Conservation (phyloP, 805 yeast genomes). For the Dipodascopsis uninucleata region DNA sequence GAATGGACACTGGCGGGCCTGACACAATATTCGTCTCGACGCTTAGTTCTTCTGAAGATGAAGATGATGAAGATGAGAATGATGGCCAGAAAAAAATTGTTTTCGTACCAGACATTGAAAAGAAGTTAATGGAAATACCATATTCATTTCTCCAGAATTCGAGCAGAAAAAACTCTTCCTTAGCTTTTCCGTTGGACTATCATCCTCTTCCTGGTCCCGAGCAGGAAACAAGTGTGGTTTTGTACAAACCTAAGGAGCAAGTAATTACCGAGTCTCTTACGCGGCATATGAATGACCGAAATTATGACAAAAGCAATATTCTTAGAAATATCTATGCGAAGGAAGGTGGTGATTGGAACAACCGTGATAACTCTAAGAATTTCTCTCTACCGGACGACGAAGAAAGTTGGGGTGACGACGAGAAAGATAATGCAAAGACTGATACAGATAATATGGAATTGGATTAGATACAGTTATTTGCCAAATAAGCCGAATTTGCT, state of each 20-base stretch:
- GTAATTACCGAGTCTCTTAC: slow-evolving; percentile 26
- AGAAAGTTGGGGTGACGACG: slow-evolving; percentile 21
- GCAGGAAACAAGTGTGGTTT: slow-evolving; percentile 14
- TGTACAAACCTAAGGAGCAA: slow-evolving; percentile 22
- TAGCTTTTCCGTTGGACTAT: slow-evolving; percentile 6
- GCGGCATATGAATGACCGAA: slow-evolving; percentile 6
- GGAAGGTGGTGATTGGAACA: not conserved
- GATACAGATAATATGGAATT: not conserved
- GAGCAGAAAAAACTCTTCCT: slow-evolving; percentile 1
- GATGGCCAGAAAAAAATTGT: slow-evolving; percentile 3
- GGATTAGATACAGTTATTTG: too few species aligned
- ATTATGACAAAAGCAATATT: not conserved
- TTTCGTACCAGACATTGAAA: slow-evolving; percentile 21
- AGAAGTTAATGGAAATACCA: slow-evolving; percentile 18
- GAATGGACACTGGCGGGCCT: slow-evolving; percentile 23
- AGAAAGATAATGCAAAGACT: slow-evolving; percentile 3
- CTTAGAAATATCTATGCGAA: too few species aligned
- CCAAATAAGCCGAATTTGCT: too few species aligned
- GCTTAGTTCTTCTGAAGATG: slow-evolving; percentile 9
- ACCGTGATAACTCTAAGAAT: not conserved
- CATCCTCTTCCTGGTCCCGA: slow-evolving; percentile 3
- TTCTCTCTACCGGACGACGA: slow-evolving; percentile 1
- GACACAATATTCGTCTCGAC: slow-evolving; percentile 23
- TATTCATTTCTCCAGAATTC: slow-evolving; percentile 18
- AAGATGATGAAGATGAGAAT: slow-evolving; percentile 6